A percentile compares a stretch with the other conserved stretches of the same genome.
Evolutionary conservation across 2,329 filamentous ascomycete species (phyloP).

Genomic region (Neofusicoccum sp.): DNA sequence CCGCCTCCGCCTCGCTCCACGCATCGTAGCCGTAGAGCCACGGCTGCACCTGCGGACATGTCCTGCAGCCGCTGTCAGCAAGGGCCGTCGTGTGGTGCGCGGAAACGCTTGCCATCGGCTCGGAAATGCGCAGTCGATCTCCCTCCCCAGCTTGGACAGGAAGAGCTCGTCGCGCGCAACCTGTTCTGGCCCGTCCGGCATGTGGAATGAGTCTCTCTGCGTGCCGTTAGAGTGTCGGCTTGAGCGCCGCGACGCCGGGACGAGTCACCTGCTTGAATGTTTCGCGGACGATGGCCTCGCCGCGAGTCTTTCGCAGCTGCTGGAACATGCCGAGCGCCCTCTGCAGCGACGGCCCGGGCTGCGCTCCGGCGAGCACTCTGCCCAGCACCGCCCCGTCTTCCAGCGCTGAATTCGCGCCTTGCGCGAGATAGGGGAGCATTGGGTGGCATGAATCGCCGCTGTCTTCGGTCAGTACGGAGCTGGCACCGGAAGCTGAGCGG

Average conservation of each 20-base stretch:
- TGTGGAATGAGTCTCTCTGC: constrained; percentile 42
- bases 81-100: not conserved
- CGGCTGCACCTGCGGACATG: constrained; percentile 38
- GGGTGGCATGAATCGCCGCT: constrained; percentile 37
- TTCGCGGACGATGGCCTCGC: constrained; percentile 61
- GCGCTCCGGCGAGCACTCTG: constrained; percentile 47
- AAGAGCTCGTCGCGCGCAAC: constrained; percentile 61
- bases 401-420: constrained; percentile 64
- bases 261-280: constrained; percentile 54
- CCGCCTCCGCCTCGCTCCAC: constrained; percentile 31
- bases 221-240: constrained; percentile 22
- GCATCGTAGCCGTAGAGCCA: constrained; percentile 42
- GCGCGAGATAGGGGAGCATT: constrained; percentile 39
- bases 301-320: constrained; percentile 49
- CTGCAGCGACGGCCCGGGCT: not conserved
- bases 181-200: constrained; percentile 58
- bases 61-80: constrained; percentile 19
- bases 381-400: constrained; percentile 71
- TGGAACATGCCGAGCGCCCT: constrained; percentile 47
- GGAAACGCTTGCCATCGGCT: constrained; percentile 54
- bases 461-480: constrained; percentile 22
- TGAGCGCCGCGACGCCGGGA: not conserved
- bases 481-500: constrained; percentile 62
- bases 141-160: constrained; percentile 56
- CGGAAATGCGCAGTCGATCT: constrained; percentile 59